These are phyloP conservation scores for Cordyceps militaris DNA, from an alignment of 2,329 filamentous ascomycete genomes.

Conservation along the genomic window DNA sequence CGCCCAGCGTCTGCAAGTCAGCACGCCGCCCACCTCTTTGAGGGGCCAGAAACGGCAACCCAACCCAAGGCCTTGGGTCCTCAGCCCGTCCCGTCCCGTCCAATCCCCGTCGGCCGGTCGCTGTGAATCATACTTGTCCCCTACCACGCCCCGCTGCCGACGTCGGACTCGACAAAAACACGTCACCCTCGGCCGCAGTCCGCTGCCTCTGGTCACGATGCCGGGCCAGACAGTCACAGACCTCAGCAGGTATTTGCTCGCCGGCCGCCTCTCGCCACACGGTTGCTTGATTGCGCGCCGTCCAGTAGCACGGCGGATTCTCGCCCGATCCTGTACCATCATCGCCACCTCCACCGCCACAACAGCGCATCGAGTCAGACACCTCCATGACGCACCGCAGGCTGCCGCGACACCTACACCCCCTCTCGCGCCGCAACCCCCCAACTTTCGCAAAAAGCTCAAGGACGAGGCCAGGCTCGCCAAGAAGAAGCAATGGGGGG, in stretches of 20 bases:
- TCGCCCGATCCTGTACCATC: constrained; percentile 14
- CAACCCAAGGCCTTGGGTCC: constrained; percentile 6
- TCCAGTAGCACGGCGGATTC: constrained; percentile 15
- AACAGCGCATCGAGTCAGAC: constrained; percentile 17
- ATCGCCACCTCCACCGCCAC: neutral
- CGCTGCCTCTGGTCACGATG: constrained; percentile 28
- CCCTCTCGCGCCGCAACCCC: constrained; percentile 18
- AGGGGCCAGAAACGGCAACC: neutral
- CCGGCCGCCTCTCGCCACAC: constrained; percentile 34
- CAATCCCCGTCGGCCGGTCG: neutral
- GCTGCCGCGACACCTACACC: constrained; percentile 18
- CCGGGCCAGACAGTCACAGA: constrained; percentile 35
- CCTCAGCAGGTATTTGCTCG: constrained; percentile 43
- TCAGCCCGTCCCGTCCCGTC: neutral
- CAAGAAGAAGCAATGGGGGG: constrained; percentile 60
- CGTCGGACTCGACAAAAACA: constrained; percentile 7
- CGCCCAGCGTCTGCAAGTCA: neutral
- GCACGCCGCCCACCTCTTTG: neutral
- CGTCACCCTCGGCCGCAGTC: neutral
- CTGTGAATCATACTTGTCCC: neutral
- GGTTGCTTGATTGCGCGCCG: constrained; percentile 32
- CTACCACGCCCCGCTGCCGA: neutral
- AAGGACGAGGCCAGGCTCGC: constrained; percentile 65
- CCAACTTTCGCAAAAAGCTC: constrained; percentile 62
- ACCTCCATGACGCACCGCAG: constrained; percentile 26